phyloP scores from a whole-genome alignment of 2,329 filamentous ascomycete genomes.

The Emergomyces orientalis region DNA sequence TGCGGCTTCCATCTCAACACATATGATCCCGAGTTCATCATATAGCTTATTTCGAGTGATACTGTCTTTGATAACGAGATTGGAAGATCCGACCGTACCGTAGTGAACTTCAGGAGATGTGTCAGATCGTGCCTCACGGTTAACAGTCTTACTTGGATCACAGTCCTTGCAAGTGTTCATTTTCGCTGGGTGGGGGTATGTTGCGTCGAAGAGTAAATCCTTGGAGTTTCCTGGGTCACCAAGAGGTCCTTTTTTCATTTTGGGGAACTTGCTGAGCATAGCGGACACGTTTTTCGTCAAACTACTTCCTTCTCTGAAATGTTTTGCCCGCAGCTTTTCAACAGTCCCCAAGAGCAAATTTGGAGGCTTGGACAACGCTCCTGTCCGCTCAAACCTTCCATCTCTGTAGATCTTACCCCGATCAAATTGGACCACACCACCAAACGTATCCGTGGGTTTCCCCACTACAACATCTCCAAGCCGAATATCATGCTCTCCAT shows the following conservation, averaged over 20 bases:
- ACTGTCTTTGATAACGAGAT: conserved; percentile 10
- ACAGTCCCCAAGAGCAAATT: neutral
- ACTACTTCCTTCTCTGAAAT: neutral
- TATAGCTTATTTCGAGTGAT: conserved; percentile 13
- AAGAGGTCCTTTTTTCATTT: neutral
- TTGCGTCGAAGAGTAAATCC: neutral
- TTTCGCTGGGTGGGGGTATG: neutral
- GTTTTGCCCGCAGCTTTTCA: neutral
- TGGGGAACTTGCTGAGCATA: neutral
- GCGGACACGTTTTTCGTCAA: neutral
- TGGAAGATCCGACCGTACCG: conserved; percentile 9
- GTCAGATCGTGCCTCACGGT: neutral
- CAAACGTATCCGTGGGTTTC: conserved; percentile 6
- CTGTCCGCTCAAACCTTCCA: conserved; percentile 7
- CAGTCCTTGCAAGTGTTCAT: neutral
- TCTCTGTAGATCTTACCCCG: conserved; percentile 7
- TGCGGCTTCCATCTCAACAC: conserved; percentile 3
- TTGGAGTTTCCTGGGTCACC: neutral
- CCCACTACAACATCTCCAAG: conserved; percentile 19
- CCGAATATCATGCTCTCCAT: conserved; percentile 11
- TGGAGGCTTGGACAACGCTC: neutral
- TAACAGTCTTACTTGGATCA: neutral
- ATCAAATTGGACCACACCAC: conserved; percentile 14
- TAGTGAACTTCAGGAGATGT: conserved; percentile 7
- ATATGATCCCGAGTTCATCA: conserved; percentile 6